Evolutionary conservation across 1,284 basidiomycete species (phyloP).

Genomic region (Irpex sp.): DNA sequence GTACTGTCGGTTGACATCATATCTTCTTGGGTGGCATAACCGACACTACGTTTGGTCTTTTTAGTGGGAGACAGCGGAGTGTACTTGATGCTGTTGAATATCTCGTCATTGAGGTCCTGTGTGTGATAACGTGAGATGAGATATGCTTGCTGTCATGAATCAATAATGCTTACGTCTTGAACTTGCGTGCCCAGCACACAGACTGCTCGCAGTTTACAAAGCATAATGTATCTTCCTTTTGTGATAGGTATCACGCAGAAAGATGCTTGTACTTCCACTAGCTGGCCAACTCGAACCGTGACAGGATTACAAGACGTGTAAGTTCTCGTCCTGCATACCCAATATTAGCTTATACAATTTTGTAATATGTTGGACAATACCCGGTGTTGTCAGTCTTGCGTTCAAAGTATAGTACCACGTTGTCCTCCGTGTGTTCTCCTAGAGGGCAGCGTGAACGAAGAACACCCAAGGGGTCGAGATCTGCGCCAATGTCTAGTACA

Average conservation of each 20-base stretch:
- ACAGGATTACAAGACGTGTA: not conserved
- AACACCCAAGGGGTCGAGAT: not conserved
- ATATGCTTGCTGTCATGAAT: not conserved
- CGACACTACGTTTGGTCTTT: not conserved
- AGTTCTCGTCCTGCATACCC: not conserved
- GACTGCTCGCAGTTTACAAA: not conserved
- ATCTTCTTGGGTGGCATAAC: not conserved
- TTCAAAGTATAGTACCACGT: not conserved
- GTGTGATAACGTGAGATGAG: not conserved
- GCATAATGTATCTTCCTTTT: not conserved
- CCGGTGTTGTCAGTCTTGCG: not conserved
- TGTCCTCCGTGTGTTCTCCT: not conserved
- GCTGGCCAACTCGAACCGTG: not conserved
- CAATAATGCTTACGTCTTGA: not conserved
- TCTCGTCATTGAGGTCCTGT: not conserved
- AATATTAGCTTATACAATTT: not conserved
- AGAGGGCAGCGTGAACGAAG: not conserved
- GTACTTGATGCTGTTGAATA: not conserved
- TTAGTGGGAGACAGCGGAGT: not conserved
- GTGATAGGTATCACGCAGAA: not conserved
- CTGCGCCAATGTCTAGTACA: not conserved
- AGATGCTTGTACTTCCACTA: not conserved
- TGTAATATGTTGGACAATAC: not conserved
- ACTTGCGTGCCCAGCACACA: not conserved
- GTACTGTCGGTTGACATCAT: not conserved